These are phyloP conservation scores for Claviceps capensis DNA, from an alignment of 2,329 filamentous ascomycete genomes.

Conservation along the genomic window DNA sequence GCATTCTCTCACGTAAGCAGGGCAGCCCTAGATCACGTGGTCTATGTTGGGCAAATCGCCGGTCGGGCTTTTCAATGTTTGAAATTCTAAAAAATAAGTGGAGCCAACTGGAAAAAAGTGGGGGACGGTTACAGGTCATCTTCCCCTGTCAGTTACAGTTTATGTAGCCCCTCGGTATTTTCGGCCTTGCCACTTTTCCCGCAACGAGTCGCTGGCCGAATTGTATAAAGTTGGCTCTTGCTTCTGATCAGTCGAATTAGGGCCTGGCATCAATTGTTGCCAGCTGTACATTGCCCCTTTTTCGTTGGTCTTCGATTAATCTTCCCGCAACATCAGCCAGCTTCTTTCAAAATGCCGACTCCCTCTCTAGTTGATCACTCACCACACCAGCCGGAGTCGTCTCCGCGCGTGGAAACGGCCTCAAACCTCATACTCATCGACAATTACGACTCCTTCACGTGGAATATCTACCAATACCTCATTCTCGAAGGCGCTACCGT, in stretches of 20 bases:
- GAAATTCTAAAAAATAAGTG: too few species aligned
- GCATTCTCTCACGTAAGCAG: too few species aligned
- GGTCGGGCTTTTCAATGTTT: too few species aligned
- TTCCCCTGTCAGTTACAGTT: too few species aligned
- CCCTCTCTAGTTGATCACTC: conserved; percentile 60
- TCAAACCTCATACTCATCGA: conserved; percentile 91
- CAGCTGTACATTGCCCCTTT: not conserved
- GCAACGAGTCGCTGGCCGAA: not conserved
- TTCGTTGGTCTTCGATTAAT: not conserved
- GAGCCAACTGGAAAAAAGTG: too few species aligned
- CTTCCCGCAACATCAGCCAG: not conserved
- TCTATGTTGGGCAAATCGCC: too few species aligned
- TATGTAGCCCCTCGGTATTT: too few species aligned
- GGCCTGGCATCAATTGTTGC: not conserved
- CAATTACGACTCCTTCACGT: conserved; percentile 99
- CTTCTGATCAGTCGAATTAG: not conserved
- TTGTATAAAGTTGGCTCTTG: not conserved
- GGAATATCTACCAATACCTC: conserved; percentile 98
- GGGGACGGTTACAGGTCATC: too few species aligned
- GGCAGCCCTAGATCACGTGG: too few species aligned
- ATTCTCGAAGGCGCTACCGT: conserved; percentile 90
- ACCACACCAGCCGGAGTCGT: conserved; percentile 67
- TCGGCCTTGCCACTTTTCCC: not conserved
- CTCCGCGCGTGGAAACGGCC: conserved; percentile 60
- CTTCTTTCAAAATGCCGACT: conserved; percentile 30